A percentile compares a stretch with the other conserved stretches of the same genome.
phyloP scores from a whole-genome alignment of 2,329 filamentous ascomycete species.

The Metarhizium sp. region DNA sequence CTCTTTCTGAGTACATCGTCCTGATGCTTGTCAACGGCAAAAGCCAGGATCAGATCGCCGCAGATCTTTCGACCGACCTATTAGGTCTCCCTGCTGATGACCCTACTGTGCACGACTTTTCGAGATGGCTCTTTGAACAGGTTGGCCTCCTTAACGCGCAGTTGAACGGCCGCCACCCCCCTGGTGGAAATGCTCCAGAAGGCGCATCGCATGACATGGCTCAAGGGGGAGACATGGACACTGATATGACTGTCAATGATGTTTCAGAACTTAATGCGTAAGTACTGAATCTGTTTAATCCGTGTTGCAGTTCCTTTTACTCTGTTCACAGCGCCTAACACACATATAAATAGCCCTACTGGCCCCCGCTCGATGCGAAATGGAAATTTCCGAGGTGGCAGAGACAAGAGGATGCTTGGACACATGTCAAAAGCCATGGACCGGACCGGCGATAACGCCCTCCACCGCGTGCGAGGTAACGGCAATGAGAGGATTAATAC shows the following conservation, averaged over 20 bases:
- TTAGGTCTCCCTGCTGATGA: slow-evolving; percentile 77
- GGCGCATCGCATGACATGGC: slow-evolving; percentile 25
- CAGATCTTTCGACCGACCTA: slow-evolving; percentile 80
- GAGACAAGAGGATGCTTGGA: slow-evolving; percentile 75
- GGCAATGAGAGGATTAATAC: slow-evolving; percentile 75
- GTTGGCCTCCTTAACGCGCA: slow-evolving; percentile 59
- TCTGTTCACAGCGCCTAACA: not conserved
- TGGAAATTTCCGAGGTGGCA: slow-evolving; percentile 46
- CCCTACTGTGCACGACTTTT: slow-evolving; percentile 71
- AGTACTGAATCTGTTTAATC: slow-evolving; percentile 19
- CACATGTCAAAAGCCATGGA: slow-evolving; percentile 80
- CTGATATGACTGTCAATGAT: slow-evolving; percentile 59
- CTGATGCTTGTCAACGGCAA: slow-evolving; percentile 96
- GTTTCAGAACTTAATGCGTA: slow-evolving; percentile 48
- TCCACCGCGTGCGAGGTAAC: slow-evolving; percentile 70
- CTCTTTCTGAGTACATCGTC: slow-evolving; percentile 91
- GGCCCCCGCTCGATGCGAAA: slow-evolving; percentile 93
- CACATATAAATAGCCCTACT: slow-evolving; percentile 56
- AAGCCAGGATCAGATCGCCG: slow-evolving; percentile 78
- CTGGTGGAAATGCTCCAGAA: slow-evolving; percentile 17
- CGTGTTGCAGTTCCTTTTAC: not conserved
- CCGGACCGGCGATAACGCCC: slow-evolving; percentile 60
- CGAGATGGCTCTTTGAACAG: slow-evolving; percentile 88
- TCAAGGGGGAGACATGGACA: slow-evolving; percentile 45
- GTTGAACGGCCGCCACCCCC: slow-evolving; percentile 40